Percentiles rank a stretch among this genome's conserved stretches.
Conservation (phyloP, 179 eudicot genomes). For the Pouteria campechiana region DNA sequence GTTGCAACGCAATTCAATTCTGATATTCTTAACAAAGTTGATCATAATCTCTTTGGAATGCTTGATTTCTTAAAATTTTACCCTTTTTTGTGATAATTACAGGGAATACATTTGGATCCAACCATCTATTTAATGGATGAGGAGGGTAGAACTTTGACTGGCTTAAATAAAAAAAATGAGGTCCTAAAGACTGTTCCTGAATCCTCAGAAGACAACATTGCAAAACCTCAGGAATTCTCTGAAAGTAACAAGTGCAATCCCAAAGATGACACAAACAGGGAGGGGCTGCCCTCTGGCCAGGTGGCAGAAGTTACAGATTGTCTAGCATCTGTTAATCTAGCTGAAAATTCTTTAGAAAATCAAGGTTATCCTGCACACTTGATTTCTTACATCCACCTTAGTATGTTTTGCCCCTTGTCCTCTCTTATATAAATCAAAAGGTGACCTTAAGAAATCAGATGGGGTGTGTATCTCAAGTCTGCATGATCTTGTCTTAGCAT, state of each 20-base stretch:
- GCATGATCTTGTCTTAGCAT: not conserved
- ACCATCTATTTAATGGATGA: slow-evolving; percentile 96
- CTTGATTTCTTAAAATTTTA: no score
- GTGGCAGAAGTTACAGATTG: slow-evolving; percentile 23
- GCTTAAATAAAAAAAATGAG: slow-evolving; percentile 31
- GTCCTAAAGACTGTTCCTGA: slow-evolving; percentile 20
- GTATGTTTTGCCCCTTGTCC: not conserved
- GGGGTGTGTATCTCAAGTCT: not conserved
- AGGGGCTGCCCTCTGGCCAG: slow-evolving; percentile 19
- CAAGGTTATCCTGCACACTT: slow-evolving; percentile 20
- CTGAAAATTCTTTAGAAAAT: slow-evolving; percentile 19
- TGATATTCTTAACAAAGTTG: no score
- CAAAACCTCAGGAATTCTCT: slow-evolving; percentile 14
- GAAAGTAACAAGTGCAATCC: slow-evolving; percentile 7
- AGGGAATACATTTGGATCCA: slow-evolving; percentile 98
- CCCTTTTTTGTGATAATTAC: slow-evolving; percentile 13
- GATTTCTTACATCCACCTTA: not conserved
- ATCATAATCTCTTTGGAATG: no score
- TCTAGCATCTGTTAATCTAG: slow-evolving; percentile 31
- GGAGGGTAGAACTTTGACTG: slow-evolving; percentile 50
- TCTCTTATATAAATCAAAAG: not conserved
- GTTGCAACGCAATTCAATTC: no score
- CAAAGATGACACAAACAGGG: slow-evolving; percentile 15
- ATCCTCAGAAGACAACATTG: slow-evolving; percentile 19
- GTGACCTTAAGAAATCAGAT: not conserved